Conservation (phyloP, 208 protist genomes). For the Trypanosoma theileri region DNA sequence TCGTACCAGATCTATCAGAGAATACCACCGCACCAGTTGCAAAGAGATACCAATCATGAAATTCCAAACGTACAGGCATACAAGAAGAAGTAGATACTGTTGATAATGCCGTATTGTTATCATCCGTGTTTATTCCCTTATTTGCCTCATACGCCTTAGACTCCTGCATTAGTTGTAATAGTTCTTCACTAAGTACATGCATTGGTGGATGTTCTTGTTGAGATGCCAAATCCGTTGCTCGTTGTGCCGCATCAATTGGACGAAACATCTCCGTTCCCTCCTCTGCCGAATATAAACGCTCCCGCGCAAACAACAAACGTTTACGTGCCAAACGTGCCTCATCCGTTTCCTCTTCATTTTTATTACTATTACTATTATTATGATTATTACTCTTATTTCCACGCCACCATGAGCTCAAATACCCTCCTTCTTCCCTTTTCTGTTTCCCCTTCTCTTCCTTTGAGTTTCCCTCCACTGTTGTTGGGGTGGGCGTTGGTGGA, state of each 20-base stretch:
- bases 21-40: slow-evolving; percentile 45
- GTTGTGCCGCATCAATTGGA: slow-evolving; percentile 31
- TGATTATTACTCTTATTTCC: neutral
- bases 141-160: slow-evolving; percentile 17
- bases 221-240: slow-evolving; percentile 34
- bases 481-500: slow-evolving; percentile 29
- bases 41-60: slow-evolving; percentile 49
- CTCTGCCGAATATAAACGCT: slow-evolving; percentile 29
- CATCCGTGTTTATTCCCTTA: too few species aligned
- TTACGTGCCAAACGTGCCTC: slow-evolving; percentile 42
- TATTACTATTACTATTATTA: neutral
- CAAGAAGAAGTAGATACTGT: neutral
- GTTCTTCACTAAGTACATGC: slow-evolving; percentile 51
- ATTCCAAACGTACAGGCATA: slow-evolving; percentile 43
- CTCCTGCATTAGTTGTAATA: slow-evolving; percentile 32
- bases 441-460: neutral
- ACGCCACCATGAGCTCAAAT: neutral
- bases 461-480: neutral
- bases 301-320: slow-evolving; percentile 57
- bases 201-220: slow-evolving; percentile 46
- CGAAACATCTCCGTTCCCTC: slow-evolving; percentile 40
- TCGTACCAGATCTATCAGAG: slow-evolving; percentile 22
- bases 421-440: neutral
- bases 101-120: neutral
- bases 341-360: slow-evolving; percentile 28